phyloP scores from a whole-genome alignment of 2,329 filamentous ascomycete species.

The Daldinia eschscholtzii region DNA sequence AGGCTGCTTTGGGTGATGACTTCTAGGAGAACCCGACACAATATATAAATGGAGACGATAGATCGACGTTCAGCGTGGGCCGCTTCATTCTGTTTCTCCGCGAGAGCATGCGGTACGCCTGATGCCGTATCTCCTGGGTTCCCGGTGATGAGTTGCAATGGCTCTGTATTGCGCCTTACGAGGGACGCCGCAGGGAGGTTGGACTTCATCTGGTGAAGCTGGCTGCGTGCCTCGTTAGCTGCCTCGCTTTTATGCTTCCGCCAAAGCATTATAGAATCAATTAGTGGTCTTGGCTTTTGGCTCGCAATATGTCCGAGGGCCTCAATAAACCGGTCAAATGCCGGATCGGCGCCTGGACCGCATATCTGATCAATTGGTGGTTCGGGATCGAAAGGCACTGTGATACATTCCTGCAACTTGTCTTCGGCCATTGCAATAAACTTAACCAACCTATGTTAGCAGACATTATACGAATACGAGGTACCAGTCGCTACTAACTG shows the following conservation, averaged over 20 bases:
- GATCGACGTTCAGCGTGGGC: constrained; percentile 88
- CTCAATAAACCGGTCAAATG: constrained; percentile 93
- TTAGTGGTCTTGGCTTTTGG: constrained; percentile 92
- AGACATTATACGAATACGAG: constrained; percentile 10
- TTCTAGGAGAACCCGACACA: constrained; percentile 93
- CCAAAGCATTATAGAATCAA: constrained; percentile 99
- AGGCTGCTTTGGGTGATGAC: constrained; percentile 92
- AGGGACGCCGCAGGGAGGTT: constrained; percentile 62
- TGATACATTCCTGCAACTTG: constrained; percentile 90
- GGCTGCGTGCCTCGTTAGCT: constrained; percentile 75
- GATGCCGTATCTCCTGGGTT: constrained; percentile 48
- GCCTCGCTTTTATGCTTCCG: constrained; percentile 95
- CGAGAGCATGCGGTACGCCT: constrained; percentile 57
- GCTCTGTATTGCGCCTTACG: constrained; percentile 81
- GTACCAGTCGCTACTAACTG: constrained; percentile 64
- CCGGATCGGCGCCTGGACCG: constrained; percentile 86
- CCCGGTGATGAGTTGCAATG: constrained; percentile 62
- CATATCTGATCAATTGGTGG: constrained; percentile 90
- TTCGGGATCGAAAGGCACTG: constrained; percentile 81
- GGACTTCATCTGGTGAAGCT: constrained; percentile 66
- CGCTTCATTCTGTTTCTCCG: constrained; percentile 76
- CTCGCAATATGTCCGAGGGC: constrained; percentile 95
- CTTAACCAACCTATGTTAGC: constrained; percentile 58
- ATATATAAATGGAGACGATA: constrained; percentile 93
- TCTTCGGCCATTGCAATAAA: constrained; percentile 98